These are phyloP conservation scores for Scheffersomyces lignosus DNA, from an alignment of 805 yeast genomes.

Conservation along the genomic window DNA sequence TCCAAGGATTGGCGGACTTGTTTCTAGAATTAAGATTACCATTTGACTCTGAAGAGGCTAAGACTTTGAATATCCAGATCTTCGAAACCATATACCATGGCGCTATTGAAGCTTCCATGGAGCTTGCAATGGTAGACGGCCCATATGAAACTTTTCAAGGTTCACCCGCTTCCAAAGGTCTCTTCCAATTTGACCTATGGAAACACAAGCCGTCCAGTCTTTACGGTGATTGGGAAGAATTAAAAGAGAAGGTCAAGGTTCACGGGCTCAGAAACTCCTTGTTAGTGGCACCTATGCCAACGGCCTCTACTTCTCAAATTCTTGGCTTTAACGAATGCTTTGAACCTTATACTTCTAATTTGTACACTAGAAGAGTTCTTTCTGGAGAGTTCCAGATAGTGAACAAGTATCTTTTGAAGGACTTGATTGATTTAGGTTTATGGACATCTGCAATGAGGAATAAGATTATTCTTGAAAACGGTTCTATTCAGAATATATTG, in stretches of 20 bases:
- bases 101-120: constrained; percentile 83
- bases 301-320: constrained; percentile 96
- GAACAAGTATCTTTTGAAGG: constrained; percentile 81
- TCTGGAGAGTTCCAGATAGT: constrained; percentile 95
- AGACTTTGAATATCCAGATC: constrained; percentile 72
- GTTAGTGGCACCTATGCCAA: constrained; percentile 94
- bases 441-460: constrained; percentile 84
- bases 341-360: constrained; percentile 93
- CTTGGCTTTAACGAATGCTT: constrained; percentile 93
- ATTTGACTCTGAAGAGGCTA: constrained; percentile 82
- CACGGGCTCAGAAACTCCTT: constrained; percentile 86
- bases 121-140: constrained; percentile 71
- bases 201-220: constrained; percentile 69
- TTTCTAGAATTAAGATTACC: constrained; percentile 80
- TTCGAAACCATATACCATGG: constrained; percentile 97
- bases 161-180: constrained; percentile 87
- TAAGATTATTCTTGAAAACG: constrained; percentile 70
- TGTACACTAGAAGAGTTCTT: constrained; percentile 84
- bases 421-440: constrained; percentile 74
- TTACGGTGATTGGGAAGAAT: constrained; percentile 77
- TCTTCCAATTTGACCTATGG: constrained; percentile 89
- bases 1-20: constrained; percentile 94
- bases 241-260: constrained; percentile 57
- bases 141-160: constrained; percentile 73
- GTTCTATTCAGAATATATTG: constrained; percentile 79